Evolutionary conservation across 2,329 filamentous ascomycete genomes (phyloP).

Genomic region (Trichothecium sympodiale): DNA sequence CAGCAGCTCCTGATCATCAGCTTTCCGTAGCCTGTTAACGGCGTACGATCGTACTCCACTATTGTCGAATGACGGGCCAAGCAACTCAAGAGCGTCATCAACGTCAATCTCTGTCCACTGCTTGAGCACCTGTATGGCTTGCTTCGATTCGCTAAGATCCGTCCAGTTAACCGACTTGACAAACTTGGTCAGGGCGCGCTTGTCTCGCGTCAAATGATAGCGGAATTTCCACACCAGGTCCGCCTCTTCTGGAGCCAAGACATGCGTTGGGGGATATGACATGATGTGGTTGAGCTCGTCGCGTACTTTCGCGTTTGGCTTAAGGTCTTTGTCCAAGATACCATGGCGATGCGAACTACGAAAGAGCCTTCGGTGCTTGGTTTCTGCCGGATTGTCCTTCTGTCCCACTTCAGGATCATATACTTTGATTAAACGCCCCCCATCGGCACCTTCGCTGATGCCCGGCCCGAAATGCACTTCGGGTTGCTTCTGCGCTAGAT

Average conservation of each 20-base stretch:
- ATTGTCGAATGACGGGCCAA: conserved; percentile 88
- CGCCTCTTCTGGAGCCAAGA: conserved; percentile 80
- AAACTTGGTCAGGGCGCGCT: conserved; percentile 87
- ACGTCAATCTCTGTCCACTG: conserved; percentile 97
- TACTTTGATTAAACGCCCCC: conserved; percentile 63
- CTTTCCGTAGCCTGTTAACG: conserved; percentile 80
- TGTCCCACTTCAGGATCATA: conserved; percentile 91
- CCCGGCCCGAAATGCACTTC: conserved; percentile 86
- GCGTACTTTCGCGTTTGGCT: conserved; percentile 89
- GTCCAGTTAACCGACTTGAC: conserved; percentile 96
- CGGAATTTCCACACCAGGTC: conserved; percentile 97
- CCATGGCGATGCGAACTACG: conserved; percentile 83
- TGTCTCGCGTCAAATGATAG: conserved; percentile 87
- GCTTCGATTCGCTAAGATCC: conserved; percentile 72
- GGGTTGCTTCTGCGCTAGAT: conserved; percentile 64
- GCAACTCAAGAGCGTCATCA: conserved; percentile 86
- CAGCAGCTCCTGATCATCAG: conserved; percentile 83
- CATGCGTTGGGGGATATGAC: conserved; percentile 84
- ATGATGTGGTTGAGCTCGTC: conserved; percentile 89
- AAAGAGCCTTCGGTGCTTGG: conserved; percentile 85
- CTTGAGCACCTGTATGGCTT: conserved; percentile 79
- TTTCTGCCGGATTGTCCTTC: conserved; percentile 85
- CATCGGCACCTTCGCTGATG: conserved; percentile 47
- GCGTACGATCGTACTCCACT: conserved; percentile 82
- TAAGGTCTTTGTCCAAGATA: conserved; percentile 88